A percentile compares a stretch with the other conserved stretches of the same genome.
phyloP scores from a whole-genome alignment of 73 alveolate species.

The Tetrahymena malaccensis region DNA sequence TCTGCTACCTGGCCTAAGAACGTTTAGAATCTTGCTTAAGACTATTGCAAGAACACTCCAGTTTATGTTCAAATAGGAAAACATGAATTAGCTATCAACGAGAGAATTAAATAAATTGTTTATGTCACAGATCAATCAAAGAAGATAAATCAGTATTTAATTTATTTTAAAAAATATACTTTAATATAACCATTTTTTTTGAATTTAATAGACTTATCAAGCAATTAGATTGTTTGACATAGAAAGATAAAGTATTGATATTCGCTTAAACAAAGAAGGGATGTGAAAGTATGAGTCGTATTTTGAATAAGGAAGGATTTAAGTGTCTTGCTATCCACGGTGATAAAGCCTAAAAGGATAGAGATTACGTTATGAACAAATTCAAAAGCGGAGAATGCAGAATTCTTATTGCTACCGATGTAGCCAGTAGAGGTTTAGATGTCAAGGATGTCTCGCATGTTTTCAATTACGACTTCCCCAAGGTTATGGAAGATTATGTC shows the following conservation, averaged over 20 bases:
- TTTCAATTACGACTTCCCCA: conserved; percentile 88
- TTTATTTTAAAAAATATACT: neutral
- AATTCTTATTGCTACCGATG: conserved; percentile 88
- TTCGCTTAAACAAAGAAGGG: conserved; percentile 84
- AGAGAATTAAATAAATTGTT: conserved; percentile 47
- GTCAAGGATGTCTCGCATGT: conserved; percentile 72
- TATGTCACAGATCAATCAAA: conserved; percentile 54
- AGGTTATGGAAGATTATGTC: conserved; percentile 80
- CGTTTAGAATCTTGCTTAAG: conserved; percentile 59
- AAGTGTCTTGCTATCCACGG: conserved; percentile 87
- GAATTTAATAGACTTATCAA: conserved; percentile 48
- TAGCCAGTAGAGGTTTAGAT: conserved; percentile 89
- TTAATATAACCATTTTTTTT: neutral
- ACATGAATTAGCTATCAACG: conserved; percentile 24
- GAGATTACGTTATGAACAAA: conserved; percentile 67
- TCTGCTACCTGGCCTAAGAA: conserved; percentile 87
- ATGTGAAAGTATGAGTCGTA: conserved; percentile 66
- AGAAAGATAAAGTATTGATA: conserved; percentile 60
- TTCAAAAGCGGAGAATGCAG: conserved; percentile 60
- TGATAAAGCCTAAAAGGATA: conserved; percentile 64
- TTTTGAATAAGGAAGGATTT: conserved; percentile 53
- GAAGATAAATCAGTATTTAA: neutral
- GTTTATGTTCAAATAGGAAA: conserved; percentile 41
- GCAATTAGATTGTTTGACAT: conserved; percentile 40
- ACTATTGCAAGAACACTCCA: conserved; percentile 57